Evolutionary conservation across 192 early-diverging fungal species (phyloP), one percentile per base, ranked within the genome.

Genomic region (Umbelopsis isabellina): DNA sequence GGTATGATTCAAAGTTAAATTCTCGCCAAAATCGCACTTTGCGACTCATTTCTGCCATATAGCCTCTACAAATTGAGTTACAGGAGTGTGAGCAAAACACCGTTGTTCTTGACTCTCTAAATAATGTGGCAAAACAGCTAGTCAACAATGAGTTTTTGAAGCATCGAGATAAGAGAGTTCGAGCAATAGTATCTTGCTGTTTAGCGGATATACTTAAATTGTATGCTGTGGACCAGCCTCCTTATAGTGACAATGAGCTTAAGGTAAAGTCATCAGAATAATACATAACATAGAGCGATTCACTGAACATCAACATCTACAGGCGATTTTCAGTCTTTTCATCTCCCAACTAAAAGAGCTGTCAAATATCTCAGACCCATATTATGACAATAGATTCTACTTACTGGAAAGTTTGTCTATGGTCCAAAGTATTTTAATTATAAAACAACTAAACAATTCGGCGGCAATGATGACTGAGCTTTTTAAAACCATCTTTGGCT

Each of bases 161-260:
- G 37, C 92, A 97, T 81, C 93, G 90, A 53, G 94, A 97, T 75
- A 85, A 89, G 48, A 91, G 89, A 18, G 91, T 97, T 18, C 83
- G 83, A 33, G 85, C 88, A 22, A 87, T 89, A 22, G 83, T 86
- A 0, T 88, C 94, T 4, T 95, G 93, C 77, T 98, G 95, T 77
- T 82, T 97, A 45, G 93, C 95, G 1, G 97, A 99, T 71, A 81
- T 98, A 0, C 85, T 99, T 44, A 86, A 95, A 21, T 81, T 99
- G 11, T 96, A 91, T 77, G 97, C 97, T 15, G 96, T 96, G 11
- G 94, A 97, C 66, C 91, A 94, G 5, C 97, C 97, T 11, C 96
- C 96, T 2, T 98, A 97, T 79, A 86, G 69, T 49, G 87, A 91
- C 53, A 76, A 75, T 5, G 88, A 96, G 67, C 84, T 99, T 16